Percentiles rank a stretch among this genome's conserved stretches.
Conservation (phyloP, 2,329 filamentous ascomycete genomes). For the Colletotrichum paranaense region DNA sequence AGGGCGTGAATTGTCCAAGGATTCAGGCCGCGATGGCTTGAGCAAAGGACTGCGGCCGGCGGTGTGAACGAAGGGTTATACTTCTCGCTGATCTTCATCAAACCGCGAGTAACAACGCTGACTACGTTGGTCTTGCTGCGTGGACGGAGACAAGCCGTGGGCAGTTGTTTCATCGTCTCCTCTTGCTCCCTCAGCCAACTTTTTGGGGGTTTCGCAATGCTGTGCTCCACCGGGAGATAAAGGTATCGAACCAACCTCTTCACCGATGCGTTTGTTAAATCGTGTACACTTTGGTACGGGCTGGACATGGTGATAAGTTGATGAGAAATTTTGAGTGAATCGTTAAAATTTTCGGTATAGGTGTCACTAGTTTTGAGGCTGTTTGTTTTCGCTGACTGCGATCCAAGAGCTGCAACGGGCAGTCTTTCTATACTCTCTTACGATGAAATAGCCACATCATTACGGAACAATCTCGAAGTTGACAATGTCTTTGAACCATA, state of each 20-base stretch:
- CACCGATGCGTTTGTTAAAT: conserved; percentile 42
- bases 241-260: conserved; percentile 49
- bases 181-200: conserved; percentile 52
- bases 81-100: conserved; percentile 45
- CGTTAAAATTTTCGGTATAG: not conserved
- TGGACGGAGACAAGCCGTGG: conserved; percentile 42
- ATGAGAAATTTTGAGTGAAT: not conserved
- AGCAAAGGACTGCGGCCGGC: conserved; percentile 52
- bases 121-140: conserved; percentile 40
- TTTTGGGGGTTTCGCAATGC: conserved; percentile 44
- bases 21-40: conserved; percentile 52
- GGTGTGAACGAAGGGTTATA: conserved; percentile 40
- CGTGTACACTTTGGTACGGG: conserved; percentile 31
- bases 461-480: conserved; percentile 5
- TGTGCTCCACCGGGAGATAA: conserved; percentile 46
- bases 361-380: not conserved
- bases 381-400: not conserved
- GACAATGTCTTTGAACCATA: not conserved
- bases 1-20: conserved; percentile 55
- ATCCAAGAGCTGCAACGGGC: not conserved
- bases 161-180: conserved; percentile 37
- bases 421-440: not conserved
- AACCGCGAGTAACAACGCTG: conserved; percentile 45
- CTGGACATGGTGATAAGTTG: not conserved
- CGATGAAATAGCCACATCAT: not conserved